phyloP scores from a whole-genome alignment of 345 rosid genomes.

The Citrus inodora region DNA sequence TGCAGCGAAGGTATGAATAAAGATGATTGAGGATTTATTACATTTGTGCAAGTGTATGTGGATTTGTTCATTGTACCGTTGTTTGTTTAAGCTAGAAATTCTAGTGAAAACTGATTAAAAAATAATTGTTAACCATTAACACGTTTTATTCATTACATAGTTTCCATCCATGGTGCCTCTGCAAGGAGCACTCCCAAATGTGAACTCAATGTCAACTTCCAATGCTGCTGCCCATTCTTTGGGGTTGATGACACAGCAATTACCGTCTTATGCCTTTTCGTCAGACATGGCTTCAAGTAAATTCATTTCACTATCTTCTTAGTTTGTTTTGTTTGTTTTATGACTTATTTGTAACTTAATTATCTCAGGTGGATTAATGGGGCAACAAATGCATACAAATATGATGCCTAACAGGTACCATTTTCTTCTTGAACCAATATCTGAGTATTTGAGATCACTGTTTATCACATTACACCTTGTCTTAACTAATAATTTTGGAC shows the following conservation, averaged over 20 bases:
- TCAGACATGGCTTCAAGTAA: conserved; percentile 38
- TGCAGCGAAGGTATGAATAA: background rate
- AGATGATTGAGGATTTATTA: background rate
- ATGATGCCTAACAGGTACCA: conserved; percentile 42
- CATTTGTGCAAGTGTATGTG: background rate
- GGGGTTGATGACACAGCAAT: conserved; percentile 40
- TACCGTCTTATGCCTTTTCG: conserved; percentile 35
- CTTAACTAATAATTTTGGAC: background rate
- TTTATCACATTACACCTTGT: background rate
- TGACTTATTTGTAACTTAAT: conserved; percentile 12
- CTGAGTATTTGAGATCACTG: background rate
- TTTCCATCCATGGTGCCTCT: conserved; percentile 42
- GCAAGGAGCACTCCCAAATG: conserved; percentile 33
- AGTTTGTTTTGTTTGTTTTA: background rate
- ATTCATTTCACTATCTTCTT: conserved; percentile 5
- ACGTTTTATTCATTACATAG: conserved; percentile 22
- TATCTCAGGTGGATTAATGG: conserved; percentile 41
- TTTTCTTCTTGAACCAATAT: conserved; percentile 1
- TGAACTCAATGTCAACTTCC: conserved; percentile 22
- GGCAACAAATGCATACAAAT: conserved; percentile 35
- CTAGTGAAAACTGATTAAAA: background rate
- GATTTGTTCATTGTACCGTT: background rate
- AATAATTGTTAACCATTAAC: conserved; percentile 1
- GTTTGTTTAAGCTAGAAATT: background rate
- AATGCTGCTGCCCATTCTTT: conserved; percentile 25